phyloP scores from a whole-genome alignment of 2,329 filamentous ascomycete species.

The Sarocladium kiliense region DNA sequence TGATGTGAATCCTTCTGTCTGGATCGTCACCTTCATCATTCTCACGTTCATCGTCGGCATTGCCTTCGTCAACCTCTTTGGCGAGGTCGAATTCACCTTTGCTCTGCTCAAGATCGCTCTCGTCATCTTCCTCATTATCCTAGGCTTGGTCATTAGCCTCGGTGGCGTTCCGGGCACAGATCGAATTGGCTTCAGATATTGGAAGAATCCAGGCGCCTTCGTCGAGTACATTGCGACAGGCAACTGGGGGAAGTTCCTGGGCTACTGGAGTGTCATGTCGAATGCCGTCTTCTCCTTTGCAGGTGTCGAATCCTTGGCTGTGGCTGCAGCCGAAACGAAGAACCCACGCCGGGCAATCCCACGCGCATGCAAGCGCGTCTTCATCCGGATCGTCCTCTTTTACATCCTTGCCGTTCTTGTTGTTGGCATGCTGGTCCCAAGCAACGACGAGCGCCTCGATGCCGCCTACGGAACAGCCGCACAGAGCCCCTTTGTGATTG shows the following conservation, averaged over 20 bases:
- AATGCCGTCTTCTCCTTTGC: conserved; percentile 65
- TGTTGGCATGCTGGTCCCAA: conserved; percentile 62
- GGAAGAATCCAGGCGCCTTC: conserved; percentile 63
- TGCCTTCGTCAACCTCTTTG: conserved; percentile 52
- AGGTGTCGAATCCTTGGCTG: conserved; percentile 58
- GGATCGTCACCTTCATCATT: conserved; percentile 44
- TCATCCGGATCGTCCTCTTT: conserved; percentile 67
- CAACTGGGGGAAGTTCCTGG: conserved; percentile 10
- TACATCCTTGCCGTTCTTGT: conserved; percentile 68
- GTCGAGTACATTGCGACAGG: conserved; percentile 57
- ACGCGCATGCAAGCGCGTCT: conserved; percentile 67
- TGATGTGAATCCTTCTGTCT: conserved; percentile 46
- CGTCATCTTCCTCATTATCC: conserved; percentile 56
- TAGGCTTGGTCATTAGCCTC: conserved; percentile 57
- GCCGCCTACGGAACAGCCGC: conserved; percentile 40
- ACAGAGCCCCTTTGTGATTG: conserved; percentile 64
- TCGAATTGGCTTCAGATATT: conserved; percentile 62
- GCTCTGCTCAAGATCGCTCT: conserved; percentile 53
- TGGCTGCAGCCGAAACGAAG: conserved; percentile 54
- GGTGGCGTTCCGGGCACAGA: conserved; percentile 55
- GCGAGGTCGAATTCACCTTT: conserved; percentile 52
- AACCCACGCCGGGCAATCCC: conserved; percentile 62
- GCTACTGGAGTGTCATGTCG: conserved; percentile 57
- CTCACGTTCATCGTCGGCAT: conserved; percentile 53
- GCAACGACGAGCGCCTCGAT: conserved; percentile 48